Evolutionary conservation across 139 green algal species (phyloP).

Genomic region (Spirogloea muscicola): DNA sequence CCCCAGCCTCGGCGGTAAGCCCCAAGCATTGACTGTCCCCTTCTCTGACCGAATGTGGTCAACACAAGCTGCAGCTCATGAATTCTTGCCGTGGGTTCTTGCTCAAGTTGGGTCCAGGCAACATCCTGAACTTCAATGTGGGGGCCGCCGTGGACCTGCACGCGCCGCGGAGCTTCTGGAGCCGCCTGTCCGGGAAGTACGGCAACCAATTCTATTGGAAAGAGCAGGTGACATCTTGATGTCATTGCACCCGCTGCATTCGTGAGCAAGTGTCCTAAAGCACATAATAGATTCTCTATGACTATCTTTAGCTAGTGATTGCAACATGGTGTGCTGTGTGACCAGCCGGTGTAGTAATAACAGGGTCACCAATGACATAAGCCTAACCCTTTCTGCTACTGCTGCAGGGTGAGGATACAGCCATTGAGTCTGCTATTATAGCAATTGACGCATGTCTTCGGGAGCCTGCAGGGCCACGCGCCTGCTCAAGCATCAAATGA

Average conservation of each 20-base stretch:
- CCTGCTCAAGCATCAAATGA: conserved; percentile 42
- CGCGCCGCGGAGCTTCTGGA: conserved; percentile 89
- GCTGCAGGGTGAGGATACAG: conserved; percentile 39
- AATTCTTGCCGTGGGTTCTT: no score
- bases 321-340: no score
- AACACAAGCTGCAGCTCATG: no score
- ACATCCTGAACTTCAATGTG: conserved; percentile 99
- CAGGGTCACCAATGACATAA: no score
- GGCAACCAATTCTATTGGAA: conserved; percentile 95
- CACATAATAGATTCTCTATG: no score
- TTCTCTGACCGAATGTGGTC: no score
- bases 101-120: conserved; percentile 55
- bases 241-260: no score
- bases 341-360: no score
- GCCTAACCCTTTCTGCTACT: no score
- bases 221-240: conserved; percentile 50
- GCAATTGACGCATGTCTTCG: conserved; percentile 43
- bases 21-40: no score
- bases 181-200: conserved; percentile 80
- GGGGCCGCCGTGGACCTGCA: conserved; percentile 81
- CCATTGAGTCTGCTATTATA: conserved; percentile 40
- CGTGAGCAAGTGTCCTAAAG: no score
- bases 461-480: conserved; percentile 17
- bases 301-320: no score
- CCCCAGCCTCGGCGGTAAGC: conserved; percentile 50